Evolutionary conservation across 345 rosid genomes (phyloP), one percentile per base, ranked within the genome.

Genomic region (Euphorbia lathyris): DNA sequence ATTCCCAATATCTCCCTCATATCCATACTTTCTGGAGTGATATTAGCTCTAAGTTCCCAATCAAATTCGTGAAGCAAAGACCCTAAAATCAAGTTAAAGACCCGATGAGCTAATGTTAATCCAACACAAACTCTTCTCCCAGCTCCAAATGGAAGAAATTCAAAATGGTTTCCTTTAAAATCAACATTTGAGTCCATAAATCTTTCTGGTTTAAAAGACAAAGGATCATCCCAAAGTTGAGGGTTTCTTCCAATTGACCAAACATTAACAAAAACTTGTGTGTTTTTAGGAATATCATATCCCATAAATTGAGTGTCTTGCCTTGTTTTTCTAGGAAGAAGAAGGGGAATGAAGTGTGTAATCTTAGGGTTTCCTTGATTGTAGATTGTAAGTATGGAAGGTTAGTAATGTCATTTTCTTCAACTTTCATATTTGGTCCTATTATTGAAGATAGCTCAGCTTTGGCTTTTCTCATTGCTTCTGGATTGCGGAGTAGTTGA

Each of bases 201-300:
- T 70, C 88, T 80, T 19, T 84, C 88, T 2, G 86, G 86, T 20
- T 60, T 59, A 48, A 76, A 84, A 22, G 32, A 43, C 59, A 22
- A 34, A 0, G 88, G 82, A 19, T 80, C 81, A 0, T 69, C 76
- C 90, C 94, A 88, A 0, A 63, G 78, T 1, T 74, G 78, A 0
- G 87, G 82, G 73, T 88, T 90, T 62, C 88, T 71, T 20, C 89
- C 91, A 1, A 86, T 86, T 1, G 96, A 88, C 92, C 92, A 90
- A 5, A 73, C 78, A 19, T 90, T 86, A 10, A 85, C 81, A 0
- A 86, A 17, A 13, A 87, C 81, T 43, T 81, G 87, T 16, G 94
- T 78, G 30, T 83, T 71, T 20, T 78, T 29, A 27, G 89, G 90
- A n/a, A 87, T 64, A 25, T 80, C 60, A 62, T 84, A 88, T 8